Conservation (phyloP, 2,329 filamentous ascomycete species). For the Talaromyces sp. region DNA sequence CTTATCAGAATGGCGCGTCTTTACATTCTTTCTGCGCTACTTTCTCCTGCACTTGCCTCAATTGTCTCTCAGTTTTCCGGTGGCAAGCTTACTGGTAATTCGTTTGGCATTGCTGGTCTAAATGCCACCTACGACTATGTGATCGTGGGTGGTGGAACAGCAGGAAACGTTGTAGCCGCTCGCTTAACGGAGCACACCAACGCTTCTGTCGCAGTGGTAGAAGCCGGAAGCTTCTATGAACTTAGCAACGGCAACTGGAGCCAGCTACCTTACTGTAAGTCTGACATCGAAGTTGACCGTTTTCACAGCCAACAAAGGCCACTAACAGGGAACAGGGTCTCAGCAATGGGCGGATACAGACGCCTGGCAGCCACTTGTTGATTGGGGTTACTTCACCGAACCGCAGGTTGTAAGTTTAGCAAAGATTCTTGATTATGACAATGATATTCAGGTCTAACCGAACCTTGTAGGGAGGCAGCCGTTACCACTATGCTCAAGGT, state of each 20-base stretch:
- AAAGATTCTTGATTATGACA: not conserved
- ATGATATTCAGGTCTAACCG: not conserved
- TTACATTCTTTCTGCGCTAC: not conserved
- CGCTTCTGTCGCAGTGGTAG: not conserved
- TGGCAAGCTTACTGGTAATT: not conserved
- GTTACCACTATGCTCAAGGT: not conserved
- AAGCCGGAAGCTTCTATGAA: not conserved
- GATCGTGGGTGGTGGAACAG: not conserved
- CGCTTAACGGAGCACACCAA: not conserved
- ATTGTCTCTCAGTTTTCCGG: not conserved
- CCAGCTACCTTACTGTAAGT: not conserved
- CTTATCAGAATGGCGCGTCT: not conserved
- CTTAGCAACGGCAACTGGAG: not conserved
- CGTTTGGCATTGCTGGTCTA: not conserved
- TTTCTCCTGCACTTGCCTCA: not conserved
- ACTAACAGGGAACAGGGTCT: not conserved
- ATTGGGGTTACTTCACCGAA: not conserved
- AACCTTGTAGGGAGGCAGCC: not conserved
- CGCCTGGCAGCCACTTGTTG: not conserved
- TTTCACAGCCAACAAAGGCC: not conserved
- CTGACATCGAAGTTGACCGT: not conserved
- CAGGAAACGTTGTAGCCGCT: not conserved
- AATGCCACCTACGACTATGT: not conserved
- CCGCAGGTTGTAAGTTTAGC: not conserved
- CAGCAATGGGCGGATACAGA: not conserved